Evolutionary conservation across 345 rosid genomes (phyloP), one percentile per base, ranked within the genome.

Genomic region (Orychophragmus violaceus): DNA sequence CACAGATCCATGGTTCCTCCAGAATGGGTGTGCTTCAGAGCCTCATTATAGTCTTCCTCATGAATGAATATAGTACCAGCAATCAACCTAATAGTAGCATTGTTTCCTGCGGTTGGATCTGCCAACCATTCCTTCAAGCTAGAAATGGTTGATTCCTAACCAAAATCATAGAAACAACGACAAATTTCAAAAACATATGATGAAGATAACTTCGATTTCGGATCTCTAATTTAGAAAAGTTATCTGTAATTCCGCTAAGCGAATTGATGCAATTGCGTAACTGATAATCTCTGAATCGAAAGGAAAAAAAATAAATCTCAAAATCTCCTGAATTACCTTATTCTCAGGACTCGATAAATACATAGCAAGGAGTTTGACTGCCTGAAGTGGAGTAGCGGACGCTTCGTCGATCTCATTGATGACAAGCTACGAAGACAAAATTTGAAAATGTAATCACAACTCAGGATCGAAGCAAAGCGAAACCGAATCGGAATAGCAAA

Each of bases 1-100:
- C 64, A 93, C 97, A 93, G 75, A 58, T 90, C 98, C 98, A 93
- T 82, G 37, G 94, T 88, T 53, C 98, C 97, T 37, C 97, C 98
- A 66, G 88, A 71, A 75, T 93, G 81, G 14, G 96, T 93, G 81
- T 88, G 94, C 74, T 90, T 93, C 60, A 93, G 82, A 69, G 97
- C 97, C 74, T 93, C 97, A 16, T 71, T 87, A 64, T 78, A 94
- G 68, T 88, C 96, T 74, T 94, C 96, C 59, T 90, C 97, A 25
- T 90, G 91, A 96, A 83, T 85, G 81, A 88, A 90, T 56, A 94
- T 71, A 60, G 74, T 90, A 48, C 99, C 99, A 66, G 95, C 97
- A 74, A 90, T 85, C 83, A 94, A 78, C 55, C 92, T 82, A 70
- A 94, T 61, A 21, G 54, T 83, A 27, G 82, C 56, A 76, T 90